Evolutionary conservation across 352 stramenopile species (phyloP), one percentile per base, ranked within the genome.

Genomic region (Globisporangium nodosum): DNA sequence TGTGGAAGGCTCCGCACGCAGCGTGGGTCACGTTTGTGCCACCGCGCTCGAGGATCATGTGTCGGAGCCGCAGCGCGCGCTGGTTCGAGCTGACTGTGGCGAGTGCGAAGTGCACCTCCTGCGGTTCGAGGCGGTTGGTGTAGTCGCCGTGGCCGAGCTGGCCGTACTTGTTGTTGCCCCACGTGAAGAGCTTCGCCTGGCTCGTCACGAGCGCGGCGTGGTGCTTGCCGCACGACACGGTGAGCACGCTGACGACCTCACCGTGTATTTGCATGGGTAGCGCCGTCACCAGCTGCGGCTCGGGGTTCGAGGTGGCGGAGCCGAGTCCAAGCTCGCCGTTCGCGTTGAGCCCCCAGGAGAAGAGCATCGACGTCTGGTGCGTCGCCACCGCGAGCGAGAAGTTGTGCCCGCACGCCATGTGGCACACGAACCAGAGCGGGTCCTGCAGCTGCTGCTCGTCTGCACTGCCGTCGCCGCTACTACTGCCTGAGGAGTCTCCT

Each of bases 121-220:
- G 66, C 0, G 82, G 82, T n/a, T 60, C 52, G 2, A 70, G 60
- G 0, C 71, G 56, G 21, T 76, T 68, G 0, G 72, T 62, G 56
- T 78, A 92, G 56, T 90, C 76, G 12, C 74, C 69, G 27, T 83
- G 63, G 0, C 82, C 82, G 1, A 92, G 66, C 37, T 92, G 82
- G 11, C 80, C 82, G 53, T 84, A 80, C 52, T 88, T 88, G 65
- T 88, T 90, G 59, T 71, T 76, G 15, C 83, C 78, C 78, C 83
- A 92, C 15, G 81, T 90, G 56, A 88, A 91, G 1, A 92, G 69
- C 24, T 66, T 70, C 0, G 81, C 77, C 21, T 81, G 67, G 15
- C 66, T 70, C 5, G 80, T 92, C 21, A 87, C 70, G 21, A 89
- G 68, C 43, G 77, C 80, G 0, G 67, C 71, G 61, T 92, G 83